These are phyloP conservation scores for Rhizopogon sp. DNA, from an alignment of 768 basidiomycete genomes.

Conservation along the genomic window DNA sequence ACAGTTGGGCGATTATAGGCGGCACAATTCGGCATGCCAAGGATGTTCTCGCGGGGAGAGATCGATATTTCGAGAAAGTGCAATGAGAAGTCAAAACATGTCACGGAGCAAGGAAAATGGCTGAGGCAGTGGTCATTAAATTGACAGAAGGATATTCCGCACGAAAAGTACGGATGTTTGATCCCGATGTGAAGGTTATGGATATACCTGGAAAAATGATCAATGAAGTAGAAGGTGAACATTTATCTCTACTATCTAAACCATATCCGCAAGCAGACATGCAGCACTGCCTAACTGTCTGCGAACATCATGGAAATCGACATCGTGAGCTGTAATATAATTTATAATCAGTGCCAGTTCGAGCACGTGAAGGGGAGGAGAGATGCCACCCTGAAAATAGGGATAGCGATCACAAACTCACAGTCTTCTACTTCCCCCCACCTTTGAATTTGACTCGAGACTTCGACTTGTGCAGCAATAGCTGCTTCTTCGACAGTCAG, in stretches of 20 bases:
- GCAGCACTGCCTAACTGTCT: conserved; percentile 79
- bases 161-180: conserved; percentile 7
- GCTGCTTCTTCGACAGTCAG: conserved; percentile 83
- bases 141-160: neutral
- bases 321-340: conserved; percentile 80
- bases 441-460: conserved; percentile 88
- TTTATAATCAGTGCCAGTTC: conserved; percentile 10
- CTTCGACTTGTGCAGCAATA: conserved; percentile 84
- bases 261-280: conserved; percentile 43
- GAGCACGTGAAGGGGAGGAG: neutral
- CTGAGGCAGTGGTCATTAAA: neutral
- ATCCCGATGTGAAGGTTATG: conserved; percentile 1
- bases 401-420: conserved; percentile 38
- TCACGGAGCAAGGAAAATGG: neutral
- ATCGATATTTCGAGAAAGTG: neutral
- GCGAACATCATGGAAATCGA: conserved; percentile 92
- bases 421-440: conserved; percentile 99
- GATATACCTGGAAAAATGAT: conserved; percentile 2
- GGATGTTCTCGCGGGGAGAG: neutral
- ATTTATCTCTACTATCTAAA: conserved; percentile 13
- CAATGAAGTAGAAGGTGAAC: conserved; percentile 3
- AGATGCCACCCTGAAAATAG: neutral
- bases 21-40: neutral
- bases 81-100: neutral
- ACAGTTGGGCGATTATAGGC: neutral